These are phyloP conservation scores for Discostella stelligeroides DNA, from an alignment of 108 stramenopile genomes.

Conservation along the genomic window DNA sequence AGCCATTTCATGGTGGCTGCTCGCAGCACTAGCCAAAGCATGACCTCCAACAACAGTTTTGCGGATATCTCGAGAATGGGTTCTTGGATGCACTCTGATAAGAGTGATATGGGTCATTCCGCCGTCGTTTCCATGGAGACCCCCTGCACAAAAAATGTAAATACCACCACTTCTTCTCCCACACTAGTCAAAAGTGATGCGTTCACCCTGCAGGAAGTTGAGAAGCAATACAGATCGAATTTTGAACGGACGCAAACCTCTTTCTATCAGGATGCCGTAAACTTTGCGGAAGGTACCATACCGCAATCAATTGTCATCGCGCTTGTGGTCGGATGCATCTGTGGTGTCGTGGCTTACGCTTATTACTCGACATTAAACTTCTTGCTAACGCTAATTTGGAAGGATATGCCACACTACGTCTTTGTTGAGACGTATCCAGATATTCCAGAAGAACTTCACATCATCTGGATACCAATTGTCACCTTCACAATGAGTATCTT, in stretches of 20 bases:
- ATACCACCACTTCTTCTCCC: not conserved
- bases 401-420: slow-evolving; percentile 44
- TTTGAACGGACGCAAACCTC: slow-evolving; percentile 2
- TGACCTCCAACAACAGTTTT: slow-evolving; percentile 3
- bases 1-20: too few relatives aligned
- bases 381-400: slow-evolving; percentile 56
- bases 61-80: not conserved
- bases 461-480: slow-evolving; percentile 65
- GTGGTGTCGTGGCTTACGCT: slow-evolving; percentile 62
- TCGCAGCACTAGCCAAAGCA: not conserved
- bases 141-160: too few relatives aligned
- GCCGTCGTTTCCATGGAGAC: not conserved
- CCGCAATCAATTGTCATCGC: slow-evolving; percentile 65
- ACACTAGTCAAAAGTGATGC: not conserved
- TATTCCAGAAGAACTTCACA: slow-evolving; percentile 42
- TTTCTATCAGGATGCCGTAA: slow-evolving; percentile 58
- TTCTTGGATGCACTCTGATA: not conserved
- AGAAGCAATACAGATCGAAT: slow-evolving; percentile 5
- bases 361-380: slow-evolving; percentile 62
- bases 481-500: slow-evolving; percentile 38
- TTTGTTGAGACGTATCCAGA: slow-evolving; percentile 33
- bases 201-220: slow-evolving; percentile 23
- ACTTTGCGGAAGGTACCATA: slow-evolving; percentile 61
- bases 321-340: slow-evolving; percentile 53
- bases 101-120: not conserved